Conservation (phyloP, 257 asterid species). For the Solanum etuberosum region DNA sequence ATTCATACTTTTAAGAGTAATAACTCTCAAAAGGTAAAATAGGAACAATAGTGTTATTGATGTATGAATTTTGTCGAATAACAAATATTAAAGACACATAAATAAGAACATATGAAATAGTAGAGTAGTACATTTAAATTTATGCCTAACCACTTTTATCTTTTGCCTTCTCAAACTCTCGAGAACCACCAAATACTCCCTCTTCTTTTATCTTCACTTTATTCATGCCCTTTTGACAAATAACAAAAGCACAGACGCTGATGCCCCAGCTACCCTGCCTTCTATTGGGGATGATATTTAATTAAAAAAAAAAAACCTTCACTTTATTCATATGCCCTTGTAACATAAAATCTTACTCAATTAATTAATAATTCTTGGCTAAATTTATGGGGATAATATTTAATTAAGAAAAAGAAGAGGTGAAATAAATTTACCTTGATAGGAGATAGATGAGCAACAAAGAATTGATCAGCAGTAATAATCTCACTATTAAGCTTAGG, state of each 20-base stretch:
- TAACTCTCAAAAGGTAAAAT: too few species aligned
- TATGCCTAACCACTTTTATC: not conserved
- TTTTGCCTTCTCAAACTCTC: not conserved
- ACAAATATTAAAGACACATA: too few species aligned
- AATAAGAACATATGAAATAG: too few species aligned
- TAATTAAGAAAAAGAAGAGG: not conserved
- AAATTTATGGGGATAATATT: not conserved
- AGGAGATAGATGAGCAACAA: conserved; percentile 70
- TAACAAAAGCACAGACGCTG: not conserved
- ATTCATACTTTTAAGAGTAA: too few species aligned
- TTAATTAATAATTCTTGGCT: not conserved
- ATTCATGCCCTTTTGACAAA: not conserved
- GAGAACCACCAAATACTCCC: not conserved
- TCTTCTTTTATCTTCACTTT: not conserved
- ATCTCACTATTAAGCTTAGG: conserved; percentile 36
- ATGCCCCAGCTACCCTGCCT: not conserved
- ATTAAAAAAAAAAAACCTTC: too few species aligned
- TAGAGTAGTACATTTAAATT: not conserved
- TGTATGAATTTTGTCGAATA: too few species aligned
- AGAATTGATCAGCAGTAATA: conserved; percentile 54
- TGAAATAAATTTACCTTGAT: conserved; percentile 40
- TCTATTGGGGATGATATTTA: not conserved
- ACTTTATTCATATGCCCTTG: not conserved
- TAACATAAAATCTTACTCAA: not conserved
- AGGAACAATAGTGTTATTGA: too few species aligned